Evolutionary conservation across 2,329 filamentous ascomycete species (phyloP).

Genomic region (Thermothelomyces thermophilus): DNA sequence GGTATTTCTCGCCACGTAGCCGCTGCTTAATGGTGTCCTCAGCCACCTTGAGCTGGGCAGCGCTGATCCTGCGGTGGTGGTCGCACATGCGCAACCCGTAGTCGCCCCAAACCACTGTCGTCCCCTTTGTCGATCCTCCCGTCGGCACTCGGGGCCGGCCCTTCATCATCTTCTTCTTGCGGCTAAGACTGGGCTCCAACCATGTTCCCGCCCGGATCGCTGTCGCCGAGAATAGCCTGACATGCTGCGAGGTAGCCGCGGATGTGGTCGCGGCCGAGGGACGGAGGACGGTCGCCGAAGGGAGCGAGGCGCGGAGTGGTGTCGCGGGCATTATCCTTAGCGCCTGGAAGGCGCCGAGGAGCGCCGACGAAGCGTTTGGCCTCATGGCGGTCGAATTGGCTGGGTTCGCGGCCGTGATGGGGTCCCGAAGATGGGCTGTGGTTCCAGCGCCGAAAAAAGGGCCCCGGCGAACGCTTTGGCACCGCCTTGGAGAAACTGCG

Average conservation of each 20-base stretch:
- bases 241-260: slow-evolving; percentile 34
- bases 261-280: slow-evolving; percentile 28
- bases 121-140: slow-evolving; percentile 84
- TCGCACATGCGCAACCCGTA: slow-evolving; percentile 92
- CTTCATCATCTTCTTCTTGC: slow-evolving; percentile 86
- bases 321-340: slow-evolving; percentile 40
- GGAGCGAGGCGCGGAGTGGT: slow-evolving; percentile 33
- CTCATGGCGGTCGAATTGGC: slow-evolving; percentile 36
- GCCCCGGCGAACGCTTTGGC: background rate
- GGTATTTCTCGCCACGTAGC: slow-evolving; percentile 84
- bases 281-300: slow-evolving; percentile 26
- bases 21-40: slow-evolving; percentile 89
- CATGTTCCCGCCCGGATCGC: slow-evolving; percentile 57
- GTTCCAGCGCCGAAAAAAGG: slow-evolving; percentile 11
- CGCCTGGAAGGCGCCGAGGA: slow-evolving; percentile 46
- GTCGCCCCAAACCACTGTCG: slow-evolving; percentile 93
- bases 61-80: slow-evolving; percentile 84
- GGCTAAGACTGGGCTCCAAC: slow-evolving; percentile 70
- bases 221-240: slow-evolving; percentile 68
- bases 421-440: background rate
- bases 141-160: slow-evolving; percentile 82
- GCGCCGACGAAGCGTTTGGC: slow-evolving; percentile 36
- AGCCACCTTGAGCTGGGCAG: slow-evolving; percentile 78
- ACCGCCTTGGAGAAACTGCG: slow-evolving; percentile 5
- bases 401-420: slow-evolving; percentile 7